These are phyloP conservation scores for Vickermania spadyakhi DNA, from an alignment of 208 protist species.

Conservation along the genomic window DNA sequence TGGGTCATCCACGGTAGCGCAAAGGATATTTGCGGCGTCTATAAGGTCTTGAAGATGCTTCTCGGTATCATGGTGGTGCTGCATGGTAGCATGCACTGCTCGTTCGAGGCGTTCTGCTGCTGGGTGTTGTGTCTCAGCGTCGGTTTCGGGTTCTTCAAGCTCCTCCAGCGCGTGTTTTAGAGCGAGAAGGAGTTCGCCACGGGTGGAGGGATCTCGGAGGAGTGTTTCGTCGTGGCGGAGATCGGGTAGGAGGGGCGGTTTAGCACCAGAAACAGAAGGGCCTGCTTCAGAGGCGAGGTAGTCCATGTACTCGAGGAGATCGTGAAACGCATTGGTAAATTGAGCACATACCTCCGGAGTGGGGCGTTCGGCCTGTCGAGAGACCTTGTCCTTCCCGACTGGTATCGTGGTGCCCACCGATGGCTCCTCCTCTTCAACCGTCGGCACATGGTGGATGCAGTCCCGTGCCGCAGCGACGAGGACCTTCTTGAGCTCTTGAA, in stretches of 20 bases:
- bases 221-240: background rate
- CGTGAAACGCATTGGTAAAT: background rate
- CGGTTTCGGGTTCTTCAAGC: background rate
- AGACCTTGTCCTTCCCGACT: background rate
- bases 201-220: constrained; percentile 3
- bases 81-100: background rate
- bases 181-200: background rate
- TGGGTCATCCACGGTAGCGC: background rate
- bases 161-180: background rate
- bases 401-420: background rate
- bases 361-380: no score
- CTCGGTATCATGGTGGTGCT: background rate
- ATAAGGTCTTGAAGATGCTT: background rate
- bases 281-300: background rate
- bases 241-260: background rate
- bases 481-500: background rate
- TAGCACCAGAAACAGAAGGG: background rate
- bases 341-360: background rate
- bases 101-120: background rate
- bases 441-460: background rate
- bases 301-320: background rate
- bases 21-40: background rate
- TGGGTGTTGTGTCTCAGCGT: background rate
- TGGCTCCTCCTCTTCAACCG: background rate
- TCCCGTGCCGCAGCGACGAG: background rate